These are phyloP conservation scores for Oryza rufipogon DNA, from an alignment of 176 grass and related monocot species.

Conservation along the genomic window DNA sequence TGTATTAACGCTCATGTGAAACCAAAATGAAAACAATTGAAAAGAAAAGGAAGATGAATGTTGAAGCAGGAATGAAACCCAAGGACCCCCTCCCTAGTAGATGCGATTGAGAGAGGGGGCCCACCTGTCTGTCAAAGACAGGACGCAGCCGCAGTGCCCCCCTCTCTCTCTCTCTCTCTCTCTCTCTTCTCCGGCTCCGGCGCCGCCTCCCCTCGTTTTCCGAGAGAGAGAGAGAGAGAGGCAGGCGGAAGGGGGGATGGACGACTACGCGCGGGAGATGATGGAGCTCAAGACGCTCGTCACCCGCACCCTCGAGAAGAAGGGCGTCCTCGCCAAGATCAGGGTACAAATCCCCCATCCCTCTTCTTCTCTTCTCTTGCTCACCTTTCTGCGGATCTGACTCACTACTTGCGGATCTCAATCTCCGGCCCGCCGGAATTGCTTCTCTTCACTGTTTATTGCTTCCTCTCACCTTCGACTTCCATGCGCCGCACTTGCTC, in stretches of 20 bases:
- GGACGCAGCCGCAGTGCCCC: no score
- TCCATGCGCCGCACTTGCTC: background rate
- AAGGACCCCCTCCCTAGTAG: no score
- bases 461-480: background rate
- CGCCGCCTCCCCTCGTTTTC: background rate
- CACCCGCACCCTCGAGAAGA: slow-evolving; percentile 95
- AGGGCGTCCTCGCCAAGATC: slow-evolving; percentile 93
- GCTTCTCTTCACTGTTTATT: background rate
- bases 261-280: slow-evolving; percentile 94
- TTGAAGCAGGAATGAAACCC: no score
- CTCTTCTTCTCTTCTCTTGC: background rate
- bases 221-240: no score
- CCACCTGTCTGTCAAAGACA: no score
- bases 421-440: background rate
- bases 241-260: slow-evolving; percentile 38
- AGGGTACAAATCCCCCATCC: slow-evolving; percentile 46
- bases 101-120: no score
- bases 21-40: no score
- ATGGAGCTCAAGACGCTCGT: slow-evolving; percentile 98
- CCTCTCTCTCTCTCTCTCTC: no score
- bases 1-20: no score
- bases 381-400: slow-evolving; percentile 9
- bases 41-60: no score
- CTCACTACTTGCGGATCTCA: slow-evolving; percentile 26
- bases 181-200: background rate